These are phyloP conservation scores for Stenogyne calaminthoides DNA, from an alignment of 305 asterid genomes.

Conservation along the genomic window DNA sequence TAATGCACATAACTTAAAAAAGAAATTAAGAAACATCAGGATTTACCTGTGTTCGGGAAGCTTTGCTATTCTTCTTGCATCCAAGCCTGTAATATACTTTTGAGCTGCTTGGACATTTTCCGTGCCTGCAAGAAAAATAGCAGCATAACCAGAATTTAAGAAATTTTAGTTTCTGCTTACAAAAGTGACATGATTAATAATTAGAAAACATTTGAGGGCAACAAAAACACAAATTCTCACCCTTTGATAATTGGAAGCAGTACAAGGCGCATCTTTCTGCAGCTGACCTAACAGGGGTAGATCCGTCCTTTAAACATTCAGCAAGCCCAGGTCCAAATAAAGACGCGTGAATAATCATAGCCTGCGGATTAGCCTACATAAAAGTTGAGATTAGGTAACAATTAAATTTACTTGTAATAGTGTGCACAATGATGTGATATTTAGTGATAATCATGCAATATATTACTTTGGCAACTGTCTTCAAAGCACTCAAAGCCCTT, in stretches of 20 bases:
- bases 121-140: constrained; percentile 49
- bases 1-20: background rate
- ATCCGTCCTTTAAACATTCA: constrained; percentile 86
- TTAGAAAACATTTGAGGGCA: constrained; percentile 7
- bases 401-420: constrained; percentile 4
- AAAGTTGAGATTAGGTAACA: constrained; percentile 17
- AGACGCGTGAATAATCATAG: constrained; percentile 53
- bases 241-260: constrained; percentile 81
- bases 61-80: constrained; percentile 93
- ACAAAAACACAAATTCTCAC: constrained; percentile 39
- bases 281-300: constrained; percentile 77
- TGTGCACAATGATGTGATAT: background rate
- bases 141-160: constrained; percentile 7
- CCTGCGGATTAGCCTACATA: constrained; percentile 75
- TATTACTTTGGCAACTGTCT: constrained; percentile 82
- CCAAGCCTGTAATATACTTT: constrained; percentile 89
- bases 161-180: background rate
- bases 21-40: background rate
- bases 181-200: background rate
- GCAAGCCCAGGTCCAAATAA: constrained; percentile 77
- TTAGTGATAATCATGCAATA: constrained; percentile 21
- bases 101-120: constrained; percentile 95
- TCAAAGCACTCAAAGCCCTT: constrained; percentile 81
- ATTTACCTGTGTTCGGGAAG: constrained; percentile 87
- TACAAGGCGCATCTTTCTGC: constrained; percentile 96